A percentile compares a stretch with the other conserved stretches of the same genome.
phyloP scores from a whole-genome alignment of 129 eudicot species.

The Helianthus annuus region HanXRQr2.0-SUNRISE NC_035440.2:2499651-2500150 shows the following conservation, averaged over 20 bases:
- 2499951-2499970: slow-evolving; percentile 95
- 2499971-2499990: slow-evolving; percentile 21
- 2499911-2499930: slow-evolving; percentile 83
- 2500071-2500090: no score
- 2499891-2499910: slow-evolving; percentile 7
- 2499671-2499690: slow-evolving; percentile 20
- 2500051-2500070: no score
- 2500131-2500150: no score
- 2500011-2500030: slow-evolving; percentile 8
- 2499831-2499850: neutral
- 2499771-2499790: slow-evolving; percentile 89
- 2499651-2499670: slow-evolving; percentile 39
- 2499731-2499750: slow-evolving; percentile 9
- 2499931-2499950: slow-evolving; percentile 92
- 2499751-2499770: slow-evolving; percentile 88
- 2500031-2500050: no score
- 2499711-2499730: slow-evolving; percentile 1
- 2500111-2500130: no score
- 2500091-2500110: no score
- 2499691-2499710: neutral
- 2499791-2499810: slow-evolving; percentile 96
- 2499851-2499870: slow-evolving; percentile 12
- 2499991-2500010: slow-evolving; percentile 11
- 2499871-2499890: neutral
- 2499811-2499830: slow-evolving; percentile 99